Percentiles rank a stretch among this genome's conserved stretches.
These are phyloP conservation scores for Auriscalpium orientale DNA, from an alignment of 768 basidiomycete species.

Conservation along the genomic window DNA sequence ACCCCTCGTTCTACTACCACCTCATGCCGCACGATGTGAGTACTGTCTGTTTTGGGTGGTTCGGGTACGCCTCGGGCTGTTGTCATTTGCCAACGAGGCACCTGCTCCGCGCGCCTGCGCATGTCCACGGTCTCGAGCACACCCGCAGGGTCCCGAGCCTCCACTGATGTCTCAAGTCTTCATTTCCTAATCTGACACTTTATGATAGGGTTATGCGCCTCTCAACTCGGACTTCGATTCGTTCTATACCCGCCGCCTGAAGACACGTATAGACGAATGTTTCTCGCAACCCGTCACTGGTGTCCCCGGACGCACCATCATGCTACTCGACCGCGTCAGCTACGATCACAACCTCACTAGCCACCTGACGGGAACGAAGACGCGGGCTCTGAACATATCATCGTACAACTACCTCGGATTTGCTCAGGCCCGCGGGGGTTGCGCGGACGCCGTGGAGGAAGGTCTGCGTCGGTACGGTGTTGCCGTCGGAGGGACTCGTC, in stretches of 20 bases:
- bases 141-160: too few relatives aligned
- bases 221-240: constrained; percentile 98
- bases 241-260: constrained; percentile 95
- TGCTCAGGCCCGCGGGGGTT: constrained; percentile 86
- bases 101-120: not conserved
- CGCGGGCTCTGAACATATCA: constrained; percentile 91
- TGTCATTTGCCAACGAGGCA: not conserved
- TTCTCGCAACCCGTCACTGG: constrained; percentile 90
- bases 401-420: constrained; percentile 99
- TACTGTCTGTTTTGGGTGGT: constrained; percentile 11
- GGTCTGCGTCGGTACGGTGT: constrained; percentile 76
- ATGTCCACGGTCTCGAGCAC: not conserved
- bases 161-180: too few relatives aligned
- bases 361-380: constrained; percentile 66
- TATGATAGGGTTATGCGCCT: constrained; percentile 82
- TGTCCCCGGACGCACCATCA: constrained; percentile 90
- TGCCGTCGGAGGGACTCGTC: constrained; percentile 64
- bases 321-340: constrained; percentile 77
- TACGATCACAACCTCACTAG: constrained; percentile 76
- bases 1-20: constrained; percentile 64
- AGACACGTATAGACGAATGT: constrained; percentile 90
- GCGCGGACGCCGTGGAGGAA: constrained; percentile 91
- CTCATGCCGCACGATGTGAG: constrained; percentile 79
- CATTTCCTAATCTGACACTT: not conserved
- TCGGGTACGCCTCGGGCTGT: not conserved